Conservation (phyloP, 208 protist genomes). For the Blechomonas ayalai region DNA sequence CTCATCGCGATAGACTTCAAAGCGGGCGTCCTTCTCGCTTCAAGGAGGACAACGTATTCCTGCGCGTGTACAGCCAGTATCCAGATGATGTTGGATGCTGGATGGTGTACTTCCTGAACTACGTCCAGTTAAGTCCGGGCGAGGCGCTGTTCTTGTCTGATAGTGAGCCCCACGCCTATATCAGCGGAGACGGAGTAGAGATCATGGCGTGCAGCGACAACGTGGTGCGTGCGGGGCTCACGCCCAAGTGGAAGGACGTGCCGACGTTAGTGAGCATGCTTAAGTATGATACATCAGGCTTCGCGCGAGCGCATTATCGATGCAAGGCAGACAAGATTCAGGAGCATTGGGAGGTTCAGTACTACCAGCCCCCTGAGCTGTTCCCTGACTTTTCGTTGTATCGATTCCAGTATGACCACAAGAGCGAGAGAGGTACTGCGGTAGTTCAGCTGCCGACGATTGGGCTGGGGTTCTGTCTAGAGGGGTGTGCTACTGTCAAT, state of each 20-base stretch:
- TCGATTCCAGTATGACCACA: conserved; percentile 56
- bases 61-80: conserved; percentile 89
- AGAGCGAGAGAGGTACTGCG: conserved; percentile 15
- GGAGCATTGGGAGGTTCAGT: conserved; percentile 67
- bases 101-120: conserved; percentile 97
- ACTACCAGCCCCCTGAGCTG: conserved; percentile 63
- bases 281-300: conserved; percentile 69
- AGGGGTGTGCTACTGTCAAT: conserved; percentile 63
- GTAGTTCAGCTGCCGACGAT: conserved; percentile 65
- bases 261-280: conserved; percentile 91
- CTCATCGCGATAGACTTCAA: conserved; percentile 38
- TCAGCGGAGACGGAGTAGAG: conserved; percentile 94
- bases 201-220: conserved; percentile 98
- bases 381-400: conserved; percentile 86
- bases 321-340: conserved; percentile 17
- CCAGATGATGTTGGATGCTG: conserved; percentile 97
- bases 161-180: conserved; percentile 97
- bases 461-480: conserved; percentile 80
- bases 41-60: conserved; percentile 72
- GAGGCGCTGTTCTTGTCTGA: conserved; percentile 95
- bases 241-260: conserved; percentile 96
- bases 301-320: conserved; percentile 43
- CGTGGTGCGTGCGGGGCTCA: conserved; percentile 96
- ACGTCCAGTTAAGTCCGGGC: conserved; percentile 89
- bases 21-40: conserved; percentile 14